Evolutionary conservation across 257 asterid species (phyloP).

Genomic region (Verbascum thapsus): DNA sequence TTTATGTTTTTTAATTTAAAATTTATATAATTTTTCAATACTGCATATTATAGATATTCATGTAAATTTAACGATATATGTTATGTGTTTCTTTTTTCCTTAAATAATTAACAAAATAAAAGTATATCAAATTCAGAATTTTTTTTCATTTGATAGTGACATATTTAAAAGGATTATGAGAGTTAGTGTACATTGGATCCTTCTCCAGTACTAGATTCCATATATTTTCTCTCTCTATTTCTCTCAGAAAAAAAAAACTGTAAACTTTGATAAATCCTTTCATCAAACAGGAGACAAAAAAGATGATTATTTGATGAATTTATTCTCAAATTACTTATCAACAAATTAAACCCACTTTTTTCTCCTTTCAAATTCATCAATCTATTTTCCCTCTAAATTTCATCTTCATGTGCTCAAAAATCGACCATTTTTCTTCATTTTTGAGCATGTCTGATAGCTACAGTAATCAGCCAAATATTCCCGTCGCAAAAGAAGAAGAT

Average conservation of each 20-base stretch:
- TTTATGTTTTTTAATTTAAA: no score
- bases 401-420: slow-evolving; percentile 46
- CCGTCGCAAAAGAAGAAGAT: slow-evolving; percentile 5
- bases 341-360: no score
- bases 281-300: slow-evolving; percentile 3
- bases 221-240: slow-evolving; percentile 13
- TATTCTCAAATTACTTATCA: no score
- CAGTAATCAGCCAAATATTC: slow-evolving; percentile 8
- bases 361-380: background rate
- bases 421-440: slow-evolving; percentile 24
- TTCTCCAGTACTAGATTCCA: slow-evolving; percentile 37
- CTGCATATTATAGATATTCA: no score
- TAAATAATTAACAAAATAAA: no score
- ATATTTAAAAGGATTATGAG: slow-evolving; percentile 41
- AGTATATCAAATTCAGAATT: no score
- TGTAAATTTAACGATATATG: no score
- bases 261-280: slow-evolving; percentile 6
- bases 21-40: no score
- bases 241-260: slow-evolving; percentile 27
- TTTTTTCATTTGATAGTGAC: no score
- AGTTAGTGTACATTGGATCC: slow-evolving; percentile 62
- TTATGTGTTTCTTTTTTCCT: no score
- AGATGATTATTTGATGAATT: slow-evolving; percentile 25
- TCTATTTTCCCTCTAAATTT: background rate
- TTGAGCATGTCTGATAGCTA: slow-evolving; percentile 31